These are phyloP conservation scores for Yarrowia bubula DNA, from an alignment of 805 yeast species.

Conservation along the genomic window DNA sequence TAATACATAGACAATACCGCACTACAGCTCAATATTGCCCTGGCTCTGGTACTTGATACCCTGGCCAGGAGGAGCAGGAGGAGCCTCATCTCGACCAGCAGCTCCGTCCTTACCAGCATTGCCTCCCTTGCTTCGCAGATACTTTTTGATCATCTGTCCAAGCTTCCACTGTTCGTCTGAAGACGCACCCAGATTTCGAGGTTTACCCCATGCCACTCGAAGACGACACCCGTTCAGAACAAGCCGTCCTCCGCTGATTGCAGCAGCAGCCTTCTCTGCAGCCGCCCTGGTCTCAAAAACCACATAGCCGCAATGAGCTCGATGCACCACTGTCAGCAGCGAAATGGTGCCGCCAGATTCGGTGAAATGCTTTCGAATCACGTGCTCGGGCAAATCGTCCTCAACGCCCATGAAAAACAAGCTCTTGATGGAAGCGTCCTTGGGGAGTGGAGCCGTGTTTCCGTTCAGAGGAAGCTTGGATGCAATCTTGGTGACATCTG, in stretches of 20 bases:
- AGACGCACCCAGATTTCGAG: slow-evolving; percentile 33
- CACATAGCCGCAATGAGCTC: slow-evolving; percentile 63
- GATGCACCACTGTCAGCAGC: slow-evolving; percentile 52
- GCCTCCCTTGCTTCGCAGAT: slow-evolving; percentile 27
- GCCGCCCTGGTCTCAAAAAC: slow-evolving; percentile 49
- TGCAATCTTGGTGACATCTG: slow-evolving; percentile 53
- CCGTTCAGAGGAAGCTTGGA: slow-evolving; percentile 64
- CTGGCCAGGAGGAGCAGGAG: slow-evolving; percentile 23
- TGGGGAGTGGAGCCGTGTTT: slow-evolving; percentile 46
- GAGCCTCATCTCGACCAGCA: slow-evolving; percentile 14
- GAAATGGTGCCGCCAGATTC: slow-evolving; percentile 49
- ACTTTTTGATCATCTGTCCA: slow-evolving; percentile 32
- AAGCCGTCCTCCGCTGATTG: slow-evolving; percentile 32
- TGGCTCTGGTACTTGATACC: slow-evolving; percentile 25
- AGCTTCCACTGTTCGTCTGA: slow-evolving; percentile 32
- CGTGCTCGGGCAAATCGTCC: slow-evolving; percentile 63
- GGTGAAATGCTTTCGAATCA: slow-evolving; percentile 50
- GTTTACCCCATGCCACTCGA: slow-evolving; percentile 38
- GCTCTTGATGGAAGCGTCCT: slow-evolving; percentile 47
- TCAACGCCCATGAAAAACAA: slow-evolving; percentile 76
- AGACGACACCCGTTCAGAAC: slow-evolving; percentile 37
- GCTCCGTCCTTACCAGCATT: not conserved
- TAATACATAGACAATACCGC: not conserved
- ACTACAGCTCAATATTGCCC: slow-evolving; percentile 16
- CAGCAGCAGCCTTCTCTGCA: slow-evolving; percentile 48